Conservation (phyloP, 805 yeast genomes). For the Cyberlindnera mrakii region DNA sequence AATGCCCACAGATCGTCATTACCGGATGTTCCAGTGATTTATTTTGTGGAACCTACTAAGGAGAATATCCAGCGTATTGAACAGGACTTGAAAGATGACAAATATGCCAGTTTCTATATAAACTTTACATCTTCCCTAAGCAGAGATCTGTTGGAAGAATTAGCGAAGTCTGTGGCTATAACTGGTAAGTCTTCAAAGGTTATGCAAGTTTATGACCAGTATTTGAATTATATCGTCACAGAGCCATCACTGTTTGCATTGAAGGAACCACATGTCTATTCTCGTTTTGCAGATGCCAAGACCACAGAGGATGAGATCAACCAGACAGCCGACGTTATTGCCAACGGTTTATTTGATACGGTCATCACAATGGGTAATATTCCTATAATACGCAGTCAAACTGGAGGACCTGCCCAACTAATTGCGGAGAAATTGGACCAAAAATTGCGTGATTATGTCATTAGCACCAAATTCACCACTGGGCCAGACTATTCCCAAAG, state of each 20-base stretch:
- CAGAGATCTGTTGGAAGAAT: constrained; percentile 77
- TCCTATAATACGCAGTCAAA: constrained; percentile 87
- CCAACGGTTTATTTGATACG: constrained; percentile 75
- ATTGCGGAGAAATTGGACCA: constrained; percentile 84
- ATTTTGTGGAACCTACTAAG: constrained; percentile 82
- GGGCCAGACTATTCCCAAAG: constrained; percentile 39
- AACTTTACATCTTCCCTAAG: constrained; percentile 80
- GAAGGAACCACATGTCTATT: constrained; percentile 61
- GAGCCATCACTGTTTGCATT: constrained; percentile 87
- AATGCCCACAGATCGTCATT: constrained; percentile 69
- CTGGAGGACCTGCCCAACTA: constrained; percentile 93
- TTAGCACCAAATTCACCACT: constrained; percentile 43
- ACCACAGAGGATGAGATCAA: constrained; percentile 75
- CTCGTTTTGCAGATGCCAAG: constrained; percentile 60
- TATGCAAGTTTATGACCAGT: constrained; percentile 90
- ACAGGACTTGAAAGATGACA: constrained; percentile 65
- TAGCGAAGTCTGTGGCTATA: constrained; percentile 76
- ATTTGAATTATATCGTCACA: constrained; percentile 83
- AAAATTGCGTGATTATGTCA: constrained; percentile 77
- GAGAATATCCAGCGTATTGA: constrained; percentile 68
- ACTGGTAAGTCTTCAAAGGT: constrained; percentile 67
- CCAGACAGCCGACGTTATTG: constrained; percentile 57
- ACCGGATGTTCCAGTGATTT: constrained; percentile 92
- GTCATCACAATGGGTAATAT: constrained; percentile 72
- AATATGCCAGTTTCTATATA: constrained; percentile 73